Evolutionary conservation across 169 alveolate genomes (phyloP).

Genomic region (Cytauxzoon felis): DNA sequence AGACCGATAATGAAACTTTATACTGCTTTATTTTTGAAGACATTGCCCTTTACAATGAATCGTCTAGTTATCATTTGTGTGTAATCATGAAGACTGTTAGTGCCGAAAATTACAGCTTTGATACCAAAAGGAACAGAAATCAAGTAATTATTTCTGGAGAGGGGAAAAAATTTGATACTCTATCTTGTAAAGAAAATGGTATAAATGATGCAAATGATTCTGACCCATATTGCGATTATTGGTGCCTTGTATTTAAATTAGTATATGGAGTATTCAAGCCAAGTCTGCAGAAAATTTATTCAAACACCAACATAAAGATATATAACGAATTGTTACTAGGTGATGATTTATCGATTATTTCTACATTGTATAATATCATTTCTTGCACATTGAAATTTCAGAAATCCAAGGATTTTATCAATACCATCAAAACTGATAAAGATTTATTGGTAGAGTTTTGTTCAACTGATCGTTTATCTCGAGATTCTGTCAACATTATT

Average conservation of each 20-base stretch:
- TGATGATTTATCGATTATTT: neutral
- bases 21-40: slow-evolving; percentile 15
- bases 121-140: slow-evolving; percentile 1
- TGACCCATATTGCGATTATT: neutral
- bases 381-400: neutral
- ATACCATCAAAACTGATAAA: neutral
- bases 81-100: neutral
- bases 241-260: neutral
- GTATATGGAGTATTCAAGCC: slow-evolving; percentile 14
- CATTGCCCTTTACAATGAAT: neutral
- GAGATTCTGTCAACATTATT: neutral
- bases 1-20: neutral
- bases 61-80: neutral
- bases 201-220: neutral
- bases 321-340: neutral
- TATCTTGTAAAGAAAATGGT: neutral
- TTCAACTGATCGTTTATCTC: neutral
- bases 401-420: neutral
- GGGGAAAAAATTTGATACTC: neutral
- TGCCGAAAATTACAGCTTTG: neutral
- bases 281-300: neutral
- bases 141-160: neutral
- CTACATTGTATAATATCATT: neutral
- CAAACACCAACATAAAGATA: neutral
- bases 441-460: slow-evolving; percentile 1